Evolutionary conservation across 345 rosid genomes (phyloP).

Genomic region (thale cress (Arabidopsis thaliana)): TAIR10.1 NC_003076.8:9457001-9457500

Average conservation of each 20-base stretch:
- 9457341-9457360: background rate
- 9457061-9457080: no score
- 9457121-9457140: no score
- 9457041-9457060: no score
- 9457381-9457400: background rate
- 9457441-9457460: background rate
- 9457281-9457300: background rate
- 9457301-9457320: background rate
- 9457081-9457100: no score
- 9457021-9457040: no score
- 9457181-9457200: background rate
- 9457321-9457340: background rate
- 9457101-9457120: no score
- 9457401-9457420: background rate
- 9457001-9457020: no score
- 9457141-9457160: no score
- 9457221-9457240: background rate
- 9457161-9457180: background rate
- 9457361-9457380: background rate
- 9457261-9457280: background rate
- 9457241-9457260: background rate
- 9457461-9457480: background rate
- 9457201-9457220: background rate
- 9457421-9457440: background rate
- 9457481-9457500: constrained; percentile 16